Base-by-base conservation (phyloP, 805 yeast genomes). In the Saccharomycopsis babjevae region DNA sequence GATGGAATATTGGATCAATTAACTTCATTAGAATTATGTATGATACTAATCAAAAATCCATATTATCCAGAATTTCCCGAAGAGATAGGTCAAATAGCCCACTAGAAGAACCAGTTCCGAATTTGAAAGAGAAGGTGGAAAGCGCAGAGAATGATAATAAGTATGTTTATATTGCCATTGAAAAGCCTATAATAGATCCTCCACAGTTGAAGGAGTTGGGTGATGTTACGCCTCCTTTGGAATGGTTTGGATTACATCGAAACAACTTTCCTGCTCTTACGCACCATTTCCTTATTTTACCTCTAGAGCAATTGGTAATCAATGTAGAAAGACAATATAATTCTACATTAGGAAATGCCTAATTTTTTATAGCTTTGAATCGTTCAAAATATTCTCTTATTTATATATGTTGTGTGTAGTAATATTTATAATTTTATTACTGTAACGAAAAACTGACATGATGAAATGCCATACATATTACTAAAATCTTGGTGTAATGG, bases 211-310 rank as follows among this genome's bases (percentile, higher is more conserved):
- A 84, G 68, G 98, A 94, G 68, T 77, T 94, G 67, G 98, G 99
- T 30, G 92, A 87, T 73, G 98, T 97, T 1, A 94, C 99, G 0
- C 99, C 99, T 0, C 99, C 99, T 1, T 74, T 94, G 61, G 99
- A 94, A 70, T 94, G 99, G 99, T 88, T 94, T 75, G 99, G 99
- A 1, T 77, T 94, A 36, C 94, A 94, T 70, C 79, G 98, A 66
- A 82, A 86, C 67, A 83, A 85, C 66, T 84, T 94, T 66, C 99
- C 99, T 0, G 84, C 88, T 50, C 79, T 88, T 62, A 86, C 97
- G 0, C 97, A 94, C 69, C 93, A 90, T 70, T 76, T 82, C 63
- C 83, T 85, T 0, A 87, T 92, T 57, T 80, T 87, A 15, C 82
- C 85, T 1, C 74, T 94, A 58, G 97, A 90, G 67, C 81, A 83